Base-by-base conservation (phyloP, 2,329 filamentous ascomycete genomes). In the Arthrobotrys musiformis region DNA sequence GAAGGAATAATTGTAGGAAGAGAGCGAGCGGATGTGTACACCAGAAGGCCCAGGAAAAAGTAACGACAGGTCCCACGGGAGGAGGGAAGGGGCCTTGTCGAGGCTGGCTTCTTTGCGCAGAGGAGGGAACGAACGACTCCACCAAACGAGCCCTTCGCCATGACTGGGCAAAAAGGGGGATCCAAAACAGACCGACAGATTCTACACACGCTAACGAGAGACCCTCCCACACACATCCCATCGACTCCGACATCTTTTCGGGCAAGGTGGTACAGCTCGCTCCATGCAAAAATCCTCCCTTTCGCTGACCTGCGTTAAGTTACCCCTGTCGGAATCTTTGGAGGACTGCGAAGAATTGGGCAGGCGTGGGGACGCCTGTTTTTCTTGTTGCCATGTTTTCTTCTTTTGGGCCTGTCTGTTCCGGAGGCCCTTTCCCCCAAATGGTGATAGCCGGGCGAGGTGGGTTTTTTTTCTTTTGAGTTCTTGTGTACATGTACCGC, bases 171-270 rank as follows among this genome's bases (percentile, higher is more conserved):
- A 77, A 77, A 77, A 70, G 73, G 73, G 73, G 73, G 66, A 77
- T 77, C 66, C 73, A 77, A 77, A 77, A 77, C 73, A 77, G 73
- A 77, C 66, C 73, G 66, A 77, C 66, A 70, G 35, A 60, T 56
- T 44, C 46, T 66, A 67, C 69, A 73, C 69, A 61, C 73, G 61
- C 73, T 77, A 77, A 66, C 70, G 40, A 66, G 61, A 58, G 35
- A 35, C 40, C 70, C 56, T 52, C 56, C 70, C 50, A 56, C 50
- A 76, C 70, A 42, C 69, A 72, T 58, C 54, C 54, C 54, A 58
- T 67, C 70, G 61, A 60, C 48, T 66, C 52, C 62, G 60, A 58
- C 66, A 48, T 66, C 66, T 70, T 60, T 58, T 58, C 26, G 54
- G 54, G 66, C 73, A 66, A 70, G 73, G 73, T 76, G 58, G 72